A percentile compares a stretch with the other conserved stretches of the same genome.
phyloP scores from a whole-genome alignment of 163 green algal genomes.

The Scenedesmus sp. region DNA sequence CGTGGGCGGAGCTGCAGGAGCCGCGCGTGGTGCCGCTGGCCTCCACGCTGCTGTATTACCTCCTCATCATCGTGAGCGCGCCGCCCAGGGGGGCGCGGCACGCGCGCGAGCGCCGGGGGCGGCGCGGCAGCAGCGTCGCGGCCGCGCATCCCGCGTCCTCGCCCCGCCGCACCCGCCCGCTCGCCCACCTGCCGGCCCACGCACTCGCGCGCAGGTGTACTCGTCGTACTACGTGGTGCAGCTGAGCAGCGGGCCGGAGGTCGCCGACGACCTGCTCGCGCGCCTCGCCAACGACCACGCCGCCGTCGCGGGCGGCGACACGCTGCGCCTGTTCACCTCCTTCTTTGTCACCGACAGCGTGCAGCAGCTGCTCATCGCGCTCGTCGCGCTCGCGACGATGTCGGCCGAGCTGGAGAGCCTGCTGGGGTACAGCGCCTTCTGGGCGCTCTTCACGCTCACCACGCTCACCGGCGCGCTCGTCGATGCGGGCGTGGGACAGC shows the following conservation, averaged over 20 bases:
- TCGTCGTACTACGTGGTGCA: slow-evolving; percentile 14
- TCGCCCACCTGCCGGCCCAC: neutral
- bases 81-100: neutral
- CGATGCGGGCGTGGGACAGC: slow-evolving; percentile 16
- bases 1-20: neutral
- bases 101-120: neutral
- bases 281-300: slow-evolving; percentile 39
- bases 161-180: neutral
- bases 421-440: slow-evolving; percentile 36
- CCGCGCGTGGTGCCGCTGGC: slow-evolving; percentile 6
- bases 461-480: slow-evolving; percentile 20
- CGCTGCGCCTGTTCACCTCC: slow-evolving; percentile 40
- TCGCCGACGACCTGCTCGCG: slow-evolving; percentile 16
- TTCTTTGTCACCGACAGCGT: slow-evolving; percentile 30
- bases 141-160: neutral
- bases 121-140: neutral
- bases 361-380: slow-evolving; percentile 9
- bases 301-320: slow-evolving; percentile 32
- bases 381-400: slow-evolving; percentile 31
- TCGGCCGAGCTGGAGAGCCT: slow-evolving; percentile 38
- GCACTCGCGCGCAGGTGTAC: slow-evolving; percentile 30
- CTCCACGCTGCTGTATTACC: slow-evolving; percentile 31
- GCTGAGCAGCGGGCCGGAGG: slow-evolving; percentile 12
- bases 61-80: slow-evolving; percentile 22
- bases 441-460: slow-evolving; percentile 30